Evolutionary conservation across 1,284 basidiomycete species (phyloP).

Genomic region (Pterula multifida): DNA sequence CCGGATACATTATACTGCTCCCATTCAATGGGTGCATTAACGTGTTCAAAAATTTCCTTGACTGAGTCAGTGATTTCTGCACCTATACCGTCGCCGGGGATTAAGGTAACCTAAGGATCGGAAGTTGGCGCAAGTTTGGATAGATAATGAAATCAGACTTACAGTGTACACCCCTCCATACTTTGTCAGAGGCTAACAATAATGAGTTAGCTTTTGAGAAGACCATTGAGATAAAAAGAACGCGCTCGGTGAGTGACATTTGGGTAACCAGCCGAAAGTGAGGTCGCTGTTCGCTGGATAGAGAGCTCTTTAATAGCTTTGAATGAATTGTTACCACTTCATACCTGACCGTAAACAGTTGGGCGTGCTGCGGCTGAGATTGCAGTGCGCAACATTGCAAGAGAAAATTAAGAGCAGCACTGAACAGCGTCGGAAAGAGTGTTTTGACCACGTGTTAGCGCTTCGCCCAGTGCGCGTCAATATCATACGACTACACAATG

Average conservation of each 20-base stretch:
- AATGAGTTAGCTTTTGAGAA: neutral
- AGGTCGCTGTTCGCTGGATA: constrained; percentile 59
- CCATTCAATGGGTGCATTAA: constrained; percentile 99
- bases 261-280: constrained; percentile 72
- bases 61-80: constrained; percentile 96
- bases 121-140: constrained; percentile 12
- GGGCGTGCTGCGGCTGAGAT: constrained; percentile 47
- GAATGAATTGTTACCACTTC: constrained; percentile 13
- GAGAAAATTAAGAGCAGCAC: constrained; percentile 15
- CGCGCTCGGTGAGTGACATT: constrained; percentile 60
- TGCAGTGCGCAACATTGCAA: constrained; percentile 54
- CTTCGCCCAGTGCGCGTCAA: too few relatives aligned
- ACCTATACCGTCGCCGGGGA: constrained; percentile 96
- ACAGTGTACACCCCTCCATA: constrained; percentile 92
- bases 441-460: too few relatives aligned
- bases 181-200: constrained; percentile 71
- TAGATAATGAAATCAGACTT: constrained; percentile 20
- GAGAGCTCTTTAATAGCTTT: neutral
- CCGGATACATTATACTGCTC: constrained; percentile 98
- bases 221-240: constrained; percentile 8
- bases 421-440: constrained; percentile 10
- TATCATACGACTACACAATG: too few relatives aligned
- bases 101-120: constrained; percentile 69
- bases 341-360: constrained; percentile 36
- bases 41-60: constrained; percentile 96